Base-by-base conservation (phyloP, 805 yeast genomes). In the Metschnikowia cubensis region DNA sequence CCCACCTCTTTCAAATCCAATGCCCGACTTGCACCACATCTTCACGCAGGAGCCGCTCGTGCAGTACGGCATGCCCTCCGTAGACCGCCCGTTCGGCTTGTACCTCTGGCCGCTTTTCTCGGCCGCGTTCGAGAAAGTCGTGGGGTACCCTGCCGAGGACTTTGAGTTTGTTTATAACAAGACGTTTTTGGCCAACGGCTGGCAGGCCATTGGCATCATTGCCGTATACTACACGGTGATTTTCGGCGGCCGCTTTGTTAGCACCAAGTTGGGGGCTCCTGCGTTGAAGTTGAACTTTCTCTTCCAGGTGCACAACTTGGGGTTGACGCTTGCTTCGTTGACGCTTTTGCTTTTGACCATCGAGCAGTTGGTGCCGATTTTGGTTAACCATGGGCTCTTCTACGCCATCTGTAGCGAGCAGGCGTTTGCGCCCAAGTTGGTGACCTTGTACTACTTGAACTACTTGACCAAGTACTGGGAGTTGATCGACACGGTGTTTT, bases 391-490 rank as follows among this genome's bases (percentile, higher is more conserved):
- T 63, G 98, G 98, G 13, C 48, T 92, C 15, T 85, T 86, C 68
- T 89, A 81, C 64, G 87, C 96, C 45, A 84, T 92, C 63, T 94
- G 98, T 71, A 71, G 82, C 69, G 68, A 74, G 55, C 77, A 79
- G 44, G 85, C 96, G 10, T 92, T 91, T 86, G 85, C 96, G 39
- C 87, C 85, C 57, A 83, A 83, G 61, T 78, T 92, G 67, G 92
- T 89, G 55, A 78, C 88, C 29, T 71, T 92, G 57, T 92, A 94
- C 74, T 92, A 91, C 74, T 75, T 92, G 72, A 92, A 91, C 75
- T 92, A 91, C 73, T 75, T 92, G 70, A 85, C 94, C 66, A 92
- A 92, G 72, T 92, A 79, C 72, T 66, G 86, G 60, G 98, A 92
- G 76, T 84, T 94, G 59, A 69, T 90, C 54, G 99, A 92, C 67